Evolutionary conservation across 306 rosid genomes (phyloP), one percentile per base, ranked within the genome.

Genomic region (Citrullus amarus): DNA sequence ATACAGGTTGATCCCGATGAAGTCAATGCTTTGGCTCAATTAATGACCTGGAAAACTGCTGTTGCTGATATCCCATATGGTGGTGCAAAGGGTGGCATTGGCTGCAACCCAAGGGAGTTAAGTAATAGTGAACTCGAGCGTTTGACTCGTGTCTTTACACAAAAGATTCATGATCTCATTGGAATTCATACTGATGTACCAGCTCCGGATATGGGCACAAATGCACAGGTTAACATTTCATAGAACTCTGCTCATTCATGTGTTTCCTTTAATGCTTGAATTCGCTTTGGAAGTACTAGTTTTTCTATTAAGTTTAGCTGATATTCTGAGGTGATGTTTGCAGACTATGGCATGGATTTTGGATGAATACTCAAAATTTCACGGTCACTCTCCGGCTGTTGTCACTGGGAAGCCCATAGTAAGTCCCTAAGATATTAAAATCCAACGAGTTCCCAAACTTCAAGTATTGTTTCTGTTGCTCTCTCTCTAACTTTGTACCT

Each of bases 1-100:
- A 12, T 34, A 74, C 73, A 89, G 93, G 90, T 89, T 85, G 90
- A 89, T 62, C 93, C 88, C 16, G 93, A 89, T 85, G 93, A 89
- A 79, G 93, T 89, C 9, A 89, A 89, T 79, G 90, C 93, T 50
- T 57, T 89, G 78, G 86, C 93, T 77, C 93, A 89, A 82, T 88
- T 89, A 25, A 89, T 87, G 93, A 87, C 93, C 28, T 89, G 93
- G 93, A 89, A 89, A 83, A 87, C 93, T 83, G 93, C 90, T 43
- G 93, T 89, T 57, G 93, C 81, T 16, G 84, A 89, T 80, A 87
- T 87, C 78, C 93, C 93, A 36, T 89, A 89, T 77, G 93, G 90
- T 46, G 93, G 93, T 65, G 93, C 93, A 3, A 89, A 89, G 84
- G 93, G 93, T 66, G 93, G 93, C 66, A 89, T 89, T 32, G 93